Base-by-base conservation (phyloP, 345 rosid species). In the Eucalyptus pumila region DNA sequence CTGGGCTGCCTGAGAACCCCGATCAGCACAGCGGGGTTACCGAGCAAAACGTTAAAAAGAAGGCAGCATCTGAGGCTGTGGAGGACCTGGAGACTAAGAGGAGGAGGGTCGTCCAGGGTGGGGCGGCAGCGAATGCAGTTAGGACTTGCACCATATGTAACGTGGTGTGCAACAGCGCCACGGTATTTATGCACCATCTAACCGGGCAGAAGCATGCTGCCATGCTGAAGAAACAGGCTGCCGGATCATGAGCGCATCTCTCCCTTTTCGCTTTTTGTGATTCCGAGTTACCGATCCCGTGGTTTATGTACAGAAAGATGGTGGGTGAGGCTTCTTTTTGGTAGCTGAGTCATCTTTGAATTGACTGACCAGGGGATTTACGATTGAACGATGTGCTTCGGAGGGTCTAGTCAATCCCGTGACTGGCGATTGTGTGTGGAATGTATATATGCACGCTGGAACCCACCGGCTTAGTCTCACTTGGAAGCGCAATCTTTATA, bases 121-220 rank as follows among this genome's bases (percentile, higher is more conserved):
- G 96, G 67, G 94, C 93, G 6, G 91, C 93, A 80, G 85, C 48
- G 24, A 92, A 93, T 91, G 93, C 94, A 3, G 90, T 94, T 49
- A 93, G 93, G 91, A 87, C 80, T n/a, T 94, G 94, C 88, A 58
- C 89, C 37, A 88, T 92, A 85, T 94, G 95, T 88, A 93, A 93
- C 62, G 90, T 93, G 52, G 94, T 93, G 83, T 93, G 96, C 88
- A 94, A 94, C 67, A 93, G 94, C 45, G 93, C 91, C n/a, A 91
- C n/a, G 8, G 95, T 92, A 32, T 92, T 89, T 89, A 90, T 15
- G 12, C 50, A 86, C 88, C 94, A 94, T 90, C 85, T 94, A 86
- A 89, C 91, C 6, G 94, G 94, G 58, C 92, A 90, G 86, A 94
- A 92, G 91, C 94, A 94, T 47, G 89, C 92, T 69, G 62, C 92